phyloP scores from a whole-genome alignment of 352 stramenopile genomes.

The Bremia lactucae region DNA sequence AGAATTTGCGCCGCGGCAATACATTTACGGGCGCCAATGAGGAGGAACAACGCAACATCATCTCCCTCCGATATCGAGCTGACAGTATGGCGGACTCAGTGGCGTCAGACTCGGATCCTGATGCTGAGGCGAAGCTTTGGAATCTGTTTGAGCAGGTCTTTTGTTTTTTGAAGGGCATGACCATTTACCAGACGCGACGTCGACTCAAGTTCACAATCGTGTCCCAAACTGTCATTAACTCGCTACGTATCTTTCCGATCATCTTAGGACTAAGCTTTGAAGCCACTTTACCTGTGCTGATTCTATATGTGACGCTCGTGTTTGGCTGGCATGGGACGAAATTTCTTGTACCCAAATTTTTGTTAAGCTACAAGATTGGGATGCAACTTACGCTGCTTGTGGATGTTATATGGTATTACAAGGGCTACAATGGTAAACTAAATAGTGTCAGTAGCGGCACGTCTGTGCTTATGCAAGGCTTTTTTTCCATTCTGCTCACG shows the following conservation, averaged over 20 bases:
- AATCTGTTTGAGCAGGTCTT: constrained; percentile 77
- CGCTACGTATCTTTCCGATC: constrained; percentile 77
- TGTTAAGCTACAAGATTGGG: constrained; percentile 84
- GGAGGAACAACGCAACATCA: constrained; percentile 80
- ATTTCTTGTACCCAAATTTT: constrained; percentile 75
- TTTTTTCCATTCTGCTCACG: constrained; percentile 75
- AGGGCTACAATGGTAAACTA: constrained; percentile 82
- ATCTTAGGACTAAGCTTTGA: constrained; percentile 78
- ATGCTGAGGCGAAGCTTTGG: constrained; percentile 63
- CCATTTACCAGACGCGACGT: constrained; percentile 73
- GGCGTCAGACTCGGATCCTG: constrained; percentile 41
- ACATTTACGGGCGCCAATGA: constrained; percentile 61
- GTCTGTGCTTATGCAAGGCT: constrained; percentile 76
- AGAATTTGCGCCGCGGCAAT: constrained; percentile 48
- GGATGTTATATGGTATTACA: constrained; percentile 81
- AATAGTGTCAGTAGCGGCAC: constrained; percentile 66
- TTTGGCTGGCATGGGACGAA: constrained; percentile 85
- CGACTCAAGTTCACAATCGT: constrained; percentile 84
- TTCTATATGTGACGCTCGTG: constrained; percentile 80
- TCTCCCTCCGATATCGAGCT: constrained; percentile 74
- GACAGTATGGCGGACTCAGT: constrained; percentile 80
- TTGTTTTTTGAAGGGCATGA: constrained; percentile 84
- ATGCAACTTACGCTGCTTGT: constrained; percentile 81
- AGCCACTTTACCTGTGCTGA: constrained; percentile 70
- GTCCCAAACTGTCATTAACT: constrained; percentile 73